Conservation (phyloP, 805 yeast species). For the Candida khao-thaluensis region DNA sequence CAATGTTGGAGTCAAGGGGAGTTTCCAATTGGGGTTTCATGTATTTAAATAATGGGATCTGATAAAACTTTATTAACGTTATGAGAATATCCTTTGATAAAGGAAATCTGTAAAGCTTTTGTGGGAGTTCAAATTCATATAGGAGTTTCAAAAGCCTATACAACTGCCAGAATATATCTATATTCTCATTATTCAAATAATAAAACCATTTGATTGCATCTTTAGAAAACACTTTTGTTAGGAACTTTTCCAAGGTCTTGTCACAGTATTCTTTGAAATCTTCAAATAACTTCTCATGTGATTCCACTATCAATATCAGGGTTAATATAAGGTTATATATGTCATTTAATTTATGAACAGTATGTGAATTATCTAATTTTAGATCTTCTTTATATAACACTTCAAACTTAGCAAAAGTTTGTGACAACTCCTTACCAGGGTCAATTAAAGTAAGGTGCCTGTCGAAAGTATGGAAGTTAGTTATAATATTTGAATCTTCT, state of each 20-base stretch:
- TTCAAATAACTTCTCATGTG: background rate
- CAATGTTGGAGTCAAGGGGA: background rate
- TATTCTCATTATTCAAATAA: slow-evolving; percentile 7
- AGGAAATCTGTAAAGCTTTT: background rate
- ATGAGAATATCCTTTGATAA: background rate
- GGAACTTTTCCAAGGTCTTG: background rate
- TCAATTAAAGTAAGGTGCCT: slow-evolving; percentile 4
- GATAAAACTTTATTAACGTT: slow-evolving; percentile 6
- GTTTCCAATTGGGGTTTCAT: slow-evolving; percentile 7
- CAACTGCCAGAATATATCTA: slow-evolving; percentile 14
- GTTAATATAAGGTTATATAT: slow-evolving; percentile 11
- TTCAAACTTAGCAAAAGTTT: slow-evolving; percentile 19
- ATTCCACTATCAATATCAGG: slow-evolving; percentile 14
- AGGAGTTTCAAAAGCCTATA: slow-evolving; percentile 6
- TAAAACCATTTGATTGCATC: slow-evolving; percentile 4
- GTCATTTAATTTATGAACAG: slow-evolving; percentile 4
- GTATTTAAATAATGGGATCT: slow-evolving; percentile 13
- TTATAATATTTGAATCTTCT: slow-evolving; percentile 15
- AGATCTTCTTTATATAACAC: slow-evolving; percentile 13
- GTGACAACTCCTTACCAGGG: slow-evolving; percentile 17
- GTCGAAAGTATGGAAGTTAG: slow-evolving; percentile 13
- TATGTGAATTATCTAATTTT: background rate
- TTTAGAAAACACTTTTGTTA: slow-evolving; percentile 7
- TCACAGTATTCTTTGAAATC: slow-evolving; percentile 14
- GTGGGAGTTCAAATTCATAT: background rate